A percentile compares a stretch with the other conserved stretches of the same genome.
Conservation (phyloP, 768 basidiomycete species). For the Pisolithus sp. region DNA sequence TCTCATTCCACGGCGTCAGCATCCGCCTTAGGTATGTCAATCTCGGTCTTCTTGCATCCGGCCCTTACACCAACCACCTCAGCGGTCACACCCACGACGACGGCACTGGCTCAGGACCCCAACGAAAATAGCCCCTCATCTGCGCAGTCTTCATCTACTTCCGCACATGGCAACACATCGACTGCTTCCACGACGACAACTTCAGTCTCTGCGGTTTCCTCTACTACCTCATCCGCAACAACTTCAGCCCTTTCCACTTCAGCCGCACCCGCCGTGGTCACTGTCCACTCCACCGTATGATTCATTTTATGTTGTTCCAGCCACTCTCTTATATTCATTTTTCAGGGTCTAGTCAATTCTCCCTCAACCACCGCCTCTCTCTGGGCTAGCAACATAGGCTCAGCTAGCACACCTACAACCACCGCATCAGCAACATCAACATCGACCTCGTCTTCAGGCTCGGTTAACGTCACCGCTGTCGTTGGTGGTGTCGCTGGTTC, state of each 20-base stretch:
- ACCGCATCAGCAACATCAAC: conserved; percentile 22
- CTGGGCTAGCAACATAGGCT: neutral
- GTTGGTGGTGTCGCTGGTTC: conserved; percentile 42
- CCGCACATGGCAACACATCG: neutral
- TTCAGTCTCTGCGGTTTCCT: conserved; percentile 3
- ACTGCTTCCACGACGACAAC: neutral
- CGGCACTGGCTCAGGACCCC: too few relatives aligned
- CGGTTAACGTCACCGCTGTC: conserved; percentile 24
- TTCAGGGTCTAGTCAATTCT: neutral
- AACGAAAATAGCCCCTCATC: too few relatives aligned
- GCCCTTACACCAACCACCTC: too few relatives aligned
- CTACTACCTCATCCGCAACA: conserved; percentile 10
- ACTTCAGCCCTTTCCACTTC: conserved; percentile 4
- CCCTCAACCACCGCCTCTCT: neutral
- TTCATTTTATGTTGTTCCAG: neutral
- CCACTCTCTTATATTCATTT: neutral
- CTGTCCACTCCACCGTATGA: conserved; percentile 1
- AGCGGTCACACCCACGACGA: too few relatives aligned
- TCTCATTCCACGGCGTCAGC: conserved; percentile 12
- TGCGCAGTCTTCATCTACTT: too few relatives aligned
- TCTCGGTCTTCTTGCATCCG: too few relatives aligned
- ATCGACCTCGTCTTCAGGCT: conserved; percentile 30
- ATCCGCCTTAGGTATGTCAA: too few relatives aligned
- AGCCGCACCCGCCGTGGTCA: conserved; percentile 4
- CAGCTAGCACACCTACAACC: conserved; percentile 1